Evolutionary conservation across 257 asterid species (phyloP).

Genomic region (Gentiana dahurica): DNA sequence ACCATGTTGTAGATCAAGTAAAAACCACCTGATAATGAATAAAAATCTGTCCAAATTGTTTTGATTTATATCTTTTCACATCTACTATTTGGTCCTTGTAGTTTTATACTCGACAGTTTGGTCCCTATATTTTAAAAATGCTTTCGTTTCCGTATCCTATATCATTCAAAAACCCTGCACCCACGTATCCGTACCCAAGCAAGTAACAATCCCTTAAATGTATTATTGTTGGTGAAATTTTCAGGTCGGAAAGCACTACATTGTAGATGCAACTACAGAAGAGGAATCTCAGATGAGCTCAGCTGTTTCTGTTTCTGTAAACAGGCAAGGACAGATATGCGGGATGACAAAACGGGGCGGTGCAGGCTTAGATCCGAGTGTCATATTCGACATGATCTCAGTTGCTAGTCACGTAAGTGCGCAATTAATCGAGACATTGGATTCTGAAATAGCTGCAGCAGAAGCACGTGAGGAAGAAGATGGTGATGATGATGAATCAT

Average conservation of each 20-base stretch:
- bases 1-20: too few relatives aligned
- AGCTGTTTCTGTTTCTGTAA: constrained; percentile 65
- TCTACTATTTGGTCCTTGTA: too few relatives aligned
- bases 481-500: constrained; percentile 45
- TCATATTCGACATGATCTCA: constrained; percentile 69
- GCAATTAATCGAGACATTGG: constrained; percentile 53
- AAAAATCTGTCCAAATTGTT: too few relatives aligned
- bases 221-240: constrained; percentile 3
- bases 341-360: constrained; percentile 86
- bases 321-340: constrained; percentile 60
- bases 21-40: too few relatives aligned
- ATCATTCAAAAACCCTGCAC: too few relatives aligned
- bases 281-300: constrained; percentile 97
- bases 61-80: too few relatives aligned
- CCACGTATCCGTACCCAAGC: too few relatives aligned
- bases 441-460: constrained; percentile 80
- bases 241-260: constrained; percentile 75
- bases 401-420: constrained; percentile 68
- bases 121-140: too few relatives aligned
- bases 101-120: too few relatives aligned
- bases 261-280: constrained; percentile 80
- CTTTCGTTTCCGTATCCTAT: too few relatives aligned
- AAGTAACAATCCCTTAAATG: too few relatives aligned
- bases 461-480: constrained; percentile 59
- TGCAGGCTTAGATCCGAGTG: constrained; percentile 62